phyloP scores from a whole-genome alignment of 208 protist species.

The Crithidia bombi region DNA sequence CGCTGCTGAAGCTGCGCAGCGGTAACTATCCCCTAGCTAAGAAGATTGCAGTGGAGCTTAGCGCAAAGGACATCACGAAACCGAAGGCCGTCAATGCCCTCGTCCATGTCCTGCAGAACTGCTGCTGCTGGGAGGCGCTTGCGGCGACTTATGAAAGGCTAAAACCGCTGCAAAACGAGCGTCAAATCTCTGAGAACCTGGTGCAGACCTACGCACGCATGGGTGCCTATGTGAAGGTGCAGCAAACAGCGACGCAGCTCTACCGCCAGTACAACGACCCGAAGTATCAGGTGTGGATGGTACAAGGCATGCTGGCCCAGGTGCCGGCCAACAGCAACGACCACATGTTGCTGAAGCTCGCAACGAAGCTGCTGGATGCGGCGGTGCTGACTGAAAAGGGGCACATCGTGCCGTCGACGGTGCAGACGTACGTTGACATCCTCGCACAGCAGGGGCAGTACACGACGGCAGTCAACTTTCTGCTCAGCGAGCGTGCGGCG shows the following conservation, averaged over 20 bases:
- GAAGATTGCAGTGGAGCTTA: slow-evolving; percentile 56
- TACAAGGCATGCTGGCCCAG: slow-evolving; percentile 81
- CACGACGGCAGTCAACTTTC: slow-evolving; percentile 59
- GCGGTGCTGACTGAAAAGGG: slow-evolving; percentile 72
- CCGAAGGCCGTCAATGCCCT: slow-evolving; percentile 66
- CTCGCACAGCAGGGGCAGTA: slow-evolving; percentile 72
- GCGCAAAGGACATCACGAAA: slow-evolving; percentile 51
- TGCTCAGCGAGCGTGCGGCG: slow-evolving; percentile 59
- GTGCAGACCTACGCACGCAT: slow-evolving; percentile 83
- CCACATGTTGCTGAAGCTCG: slow-evolving; percentile 74
- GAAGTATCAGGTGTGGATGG: slow-evolving; percentile 83
- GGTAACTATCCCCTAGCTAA: slow-evolving; percentile 41
- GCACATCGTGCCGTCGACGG: slow-evolving; percentile 56
- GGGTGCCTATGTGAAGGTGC: slow-evolving; percentile 72
- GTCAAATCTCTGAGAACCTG: slow-evolving; percentile 66
- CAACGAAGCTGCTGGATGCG: slow-evolving; percentile 68
- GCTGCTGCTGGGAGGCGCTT: slow-evolving; percentile 73
- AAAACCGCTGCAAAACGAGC: slow-evolving; percentile 58
- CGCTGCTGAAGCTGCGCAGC: slow-evolving; percentile 50
- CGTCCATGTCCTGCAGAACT: slow-evolving; percentile 71
- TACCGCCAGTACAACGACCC: slow-evolving; percentile 64
- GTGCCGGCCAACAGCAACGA: slow-evolving; percentile 69
- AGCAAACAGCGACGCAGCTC: slow-evolving; percentile 64
- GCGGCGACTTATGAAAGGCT: slow-evolving; percentile 68
- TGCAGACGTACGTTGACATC: slow-evolving; percentile 80